Evolutionary conservation across 768 basidiomycete species (phyloP), one percentile per base, ranked within the genome.

Genomic region (Lactarius evosmus): DNA sequence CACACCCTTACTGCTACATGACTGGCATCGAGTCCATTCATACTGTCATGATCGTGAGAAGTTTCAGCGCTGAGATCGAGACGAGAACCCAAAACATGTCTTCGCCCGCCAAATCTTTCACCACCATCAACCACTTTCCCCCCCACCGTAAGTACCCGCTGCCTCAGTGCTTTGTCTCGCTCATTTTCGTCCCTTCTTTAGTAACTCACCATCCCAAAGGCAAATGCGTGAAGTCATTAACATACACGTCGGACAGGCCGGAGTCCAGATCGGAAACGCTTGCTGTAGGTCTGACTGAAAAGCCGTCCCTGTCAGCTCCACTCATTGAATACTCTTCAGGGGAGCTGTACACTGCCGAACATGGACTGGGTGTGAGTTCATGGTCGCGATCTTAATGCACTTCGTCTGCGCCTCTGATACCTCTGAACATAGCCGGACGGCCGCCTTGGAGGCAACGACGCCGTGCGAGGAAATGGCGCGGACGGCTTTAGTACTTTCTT

Each of bases 401-500:
- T 29, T 38, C 30, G 12, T 33, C 2, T 49, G 46, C 57, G 55
- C 38, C 51, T 51, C 19, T 63, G 61, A 66, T 69, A 67, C 75
- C 16, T 17, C 17, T n/a, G 22, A 22, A 16, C 22, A 69, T 70
- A 98, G 96, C 93, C 95, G 67, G 95, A 98, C 75, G 95, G 95
- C 74, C 93, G 95, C 72, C 82, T 97, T 68, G 78, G 84, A 65
- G 89, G 90, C 69, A 85, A 82, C 61, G 89, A 91, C 16, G 85
- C 88, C 54, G 88, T 89, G 60, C 78, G 63, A 50, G 63, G 63
- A 27, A 65, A 81, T 64, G 85, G 85, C 70, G 93, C 95, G 70
- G 88, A 85, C 78, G 97, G 97, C 71, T 98, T 99, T 84, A 92
- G 89, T 76, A 99, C 97, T 67, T 99, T 99, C 83, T 99, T 99